A percentile compares a stretch with the other conserved stretches of the same genome.
These are phyloP conservation scores for Leccinellum luteum DNA, from an alignment of 768 basidiomycete species.

Conservation along the genomic window DNA sequence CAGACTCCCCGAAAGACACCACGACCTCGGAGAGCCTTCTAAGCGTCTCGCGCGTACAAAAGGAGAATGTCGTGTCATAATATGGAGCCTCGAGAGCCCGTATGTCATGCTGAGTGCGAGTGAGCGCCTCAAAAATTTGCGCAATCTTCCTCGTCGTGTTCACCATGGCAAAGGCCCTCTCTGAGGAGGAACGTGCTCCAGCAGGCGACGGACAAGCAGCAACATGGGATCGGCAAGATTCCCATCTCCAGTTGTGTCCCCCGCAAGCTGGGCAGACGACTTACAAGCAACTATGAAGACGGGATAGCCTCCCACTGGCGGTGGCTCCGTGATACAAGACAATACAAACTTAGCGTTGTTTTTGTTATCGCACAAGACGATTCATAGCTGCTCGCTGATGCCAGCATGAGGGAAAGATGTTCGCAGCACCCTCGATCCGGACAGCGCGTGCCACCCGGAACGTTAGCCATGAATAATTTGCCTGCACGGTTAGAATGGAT, in stretches of 20 bases:
- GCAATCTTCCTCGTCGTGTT: constrained; percentile 47
- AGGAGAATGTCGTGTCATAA: constrained; percentile 60
- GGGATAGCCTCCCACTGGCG: constrained; percentile 63
- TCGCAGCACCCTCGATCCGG: constrained; percentile 32
- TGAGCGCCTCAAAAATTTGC: constrained; percentile 41
- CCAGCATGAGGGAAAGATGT: constrained; percentile 23
- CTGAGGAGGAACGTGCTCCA: background rate
- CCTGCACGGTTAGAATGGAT: background rate
- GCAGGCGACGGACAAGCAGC: background rate
- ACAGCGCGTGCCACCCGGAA: constrained; percentile 31
- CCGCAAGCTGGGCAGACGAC: background rate
- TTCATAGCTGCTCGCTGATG: constrained; percentile 26
- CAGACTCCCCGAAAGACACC: background rate
- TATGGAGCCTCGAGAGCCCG: constrained; percentile 43
- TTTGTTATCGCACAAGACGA: constrained; percentile 24
- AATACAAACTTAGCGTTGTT: constrained; percentile 39
- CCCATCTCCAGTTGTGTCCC: background rate
- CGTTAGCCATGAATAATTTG: constrained; percentile 17
- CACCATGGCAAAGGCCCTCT: constrained; percentile 32
- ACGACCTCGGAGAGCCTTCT: constrained; percentile 1
- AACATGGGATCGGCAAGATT: background rate
- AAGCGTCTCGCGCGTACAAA: constrained; percentile 48
- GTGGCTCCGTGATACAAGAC: constrained; percentile 50
- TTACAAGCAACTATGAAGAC: constrained; percentile 33
- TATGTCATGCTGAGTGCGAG: background rate